Evolutionary conservation across 2,329 filamentous ascomycete genomes (phyloP), one percentile per base, ranked within the genome.

Genomic region (Achaetomium macrosporum): DNA sequence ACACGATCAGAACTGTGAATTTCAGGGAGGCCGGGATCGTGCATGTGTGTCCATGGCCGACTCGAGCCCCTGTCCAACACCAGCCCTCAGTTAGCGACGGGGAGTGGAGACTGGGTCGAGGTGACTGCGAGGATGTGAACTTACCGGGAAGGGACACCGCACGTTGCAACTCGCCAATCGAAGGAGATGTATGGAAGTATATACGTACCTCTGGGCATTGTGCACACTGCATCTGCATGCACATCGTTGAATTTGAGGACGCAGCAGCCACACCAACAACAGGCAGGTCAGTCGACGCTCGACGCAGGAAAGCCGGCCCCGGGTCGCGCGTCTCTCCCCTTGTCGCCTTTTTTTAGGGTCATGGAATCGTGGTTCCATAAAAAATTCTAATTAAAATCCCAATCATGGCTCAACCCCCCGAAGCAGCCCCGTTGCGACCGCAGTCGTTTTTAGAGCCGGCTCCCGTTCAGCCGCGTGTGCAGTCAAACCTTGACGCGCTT

Each of bases 361-460:
- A 61, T 54, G 63, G 62, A 66, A 68, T 68, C 63, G 62, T 65
- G 67, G 65, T 65, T 68, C 66, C 66, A 68, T 67, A 67, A 67
- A 68, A 68, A 65, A 64, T 60, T 64, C 65, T 66, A 68, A 70
- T 68, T 69, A 68, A 70, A 67, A 66, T 65, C 64, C 65, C 64
- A 67, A 67, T 54, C 63, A 68, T 69, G 67, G 66, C 66, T 66
- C 67, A 67, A 65, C 61, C 59, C 57, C 56, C 60, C 55, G 60
- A 59, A 48, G 53, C 56, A 56, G 58, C 47, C 55, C 56, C 53
- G 57, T 58, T 59, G 56, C 59, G 58, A 58, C 60, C 54, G 51
- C 58, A 55, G 59, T 57, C 50, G 50, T 60, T 54, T 55, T 54
- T 57, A 45, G 60, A 62, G 57, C 55, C 54, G 42, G 55, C 51